Evolutionary conservation across 495 filamentous ascomycete species (phyloP).

Genomic region (Achaetomiella virescens): DNA sequence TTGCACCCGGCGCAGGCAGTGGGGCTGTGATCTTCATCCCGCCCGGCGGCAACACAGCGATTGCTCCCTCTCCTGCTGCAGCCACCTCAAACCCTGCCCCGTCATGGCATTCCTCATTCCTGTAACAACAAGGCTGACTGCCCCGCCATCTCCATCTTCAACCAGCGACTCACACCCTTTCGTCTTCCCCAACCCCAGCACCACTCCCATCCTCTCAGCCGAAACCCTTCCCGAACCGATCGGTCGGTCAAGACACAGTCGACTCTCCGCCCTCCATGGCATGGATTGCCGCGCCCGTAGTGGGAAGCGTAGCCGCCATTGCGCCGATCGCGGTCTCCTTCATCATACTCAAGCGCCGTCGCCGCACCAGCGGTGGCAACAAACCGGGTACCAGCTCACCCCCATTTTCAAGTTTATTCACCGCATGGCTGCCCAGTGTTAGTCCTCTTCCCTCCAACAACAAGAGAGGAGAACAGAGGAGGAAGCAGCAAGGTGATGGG

Average conservation of each 20-base stretch:
- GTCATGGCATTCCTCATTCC: not conserved
- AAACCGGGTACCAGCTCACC: constrained; percentile 5
- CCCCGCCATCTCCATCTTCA: not conserved
- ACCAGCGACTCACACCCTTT: not conserved
- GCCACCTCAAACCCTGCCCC: not conserved
- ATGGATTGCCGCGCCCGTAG: constrained; percentile 37
- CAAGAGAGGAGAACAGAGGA: not conserved
- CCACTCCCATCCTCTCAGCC: not conserved
- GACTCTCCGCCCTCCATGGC: constrained; percentile 18
- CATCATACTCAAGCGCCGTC: constrained; percentile 29
- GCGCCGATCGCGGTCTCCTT: constrained; percentile 31
- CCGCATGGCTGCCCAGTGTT: constrained; percentile 16
- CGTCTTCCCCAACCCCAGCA: not conserved
- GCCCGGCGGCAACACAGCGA: constrained; percentile 6
- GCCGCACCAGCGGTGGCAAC: constrained; percentile 16
- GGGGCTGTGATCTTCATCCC: constrained; percentile 24
- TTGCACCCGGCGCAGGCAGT: not conserved
- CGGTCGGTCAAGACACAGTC: not conserved
- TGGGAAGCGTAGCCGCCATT: constrained; percentile 34
- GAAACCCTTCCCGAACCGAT: constrained; percentile 2
- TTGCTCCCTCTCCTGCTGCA: not conserved
- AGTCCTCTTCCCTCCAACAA: constrained; percentile 1
- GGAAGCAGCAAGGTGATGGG: not conserved
- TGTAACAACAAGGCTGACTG: not conserved
- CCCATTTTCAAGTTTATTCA: constrained; percentile 15